Evolutionary conservation across 345 rosid species (phyloP).

Genomic region (Sonneratia alba): DNA sequence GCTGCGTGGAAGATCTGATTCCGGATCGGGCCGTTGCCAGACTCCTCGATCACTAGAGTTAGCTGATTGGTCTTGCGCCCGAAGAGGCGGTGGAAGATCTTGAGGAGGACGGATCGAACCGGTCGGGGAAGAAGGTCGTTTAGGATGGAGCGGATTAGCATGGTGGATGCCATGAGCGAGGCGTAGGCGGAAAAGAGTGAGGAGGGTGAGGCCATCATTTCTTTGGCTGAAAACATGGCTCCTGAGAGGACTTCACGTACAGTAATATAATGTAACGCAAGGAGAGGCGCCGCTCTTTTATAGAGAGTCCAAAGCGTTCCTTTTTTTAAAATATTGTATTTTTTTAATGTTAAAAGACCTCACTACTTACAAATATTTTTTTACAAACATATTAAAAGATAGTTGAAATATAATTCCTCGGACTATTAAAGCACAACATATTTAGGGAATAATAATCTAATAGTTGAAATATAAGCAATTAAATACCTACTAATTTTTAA

Average conservation of each 20-base stretch:
- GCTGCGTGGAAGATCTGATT: conserved; percentile 35
- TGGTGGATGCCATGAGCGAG: conserved; percentile 3
- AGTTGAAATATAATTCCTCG: no score
- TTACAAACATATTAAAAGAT: no score
- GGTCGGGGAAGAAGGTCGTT: conserved; percentile 20
- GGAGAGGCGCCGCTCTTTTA: no score
- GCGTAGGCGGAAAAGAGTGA: conserved; percentile 3
- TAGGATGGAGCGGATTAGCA: conserved; percentile 12
- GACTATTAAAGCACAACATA: no score
- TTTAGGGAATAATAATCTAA: no score
- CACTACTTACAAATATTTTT: no score
- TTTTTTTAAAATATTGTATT: no score
- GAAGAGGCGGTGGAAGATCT: conserved; percentile 13
- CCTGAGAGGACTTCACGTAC: background rate
- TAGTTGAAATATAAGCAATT: no score
- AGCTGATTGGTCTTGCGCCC: conserved; percentile 16
- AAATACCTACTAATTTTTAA: no score
- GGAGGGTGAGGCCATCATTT: background rate
- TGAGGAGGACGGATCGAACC: conserved; percentile 9
- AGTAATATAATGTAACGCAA: no score
- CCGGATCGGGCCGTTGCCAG: conserved; percentile 20
- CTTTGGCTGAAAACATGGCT: background rate
- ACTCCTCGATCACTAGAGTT: conserved; percentile 31
- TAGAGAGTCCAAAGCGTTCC: no score
- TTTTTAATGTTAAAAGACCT: no score